Evolutionary conservation across 352 stramenopile species (phyloP), one percentile per base, ranked within the genome.

Genomic region (Phytophthora nicotianae): DNA sequence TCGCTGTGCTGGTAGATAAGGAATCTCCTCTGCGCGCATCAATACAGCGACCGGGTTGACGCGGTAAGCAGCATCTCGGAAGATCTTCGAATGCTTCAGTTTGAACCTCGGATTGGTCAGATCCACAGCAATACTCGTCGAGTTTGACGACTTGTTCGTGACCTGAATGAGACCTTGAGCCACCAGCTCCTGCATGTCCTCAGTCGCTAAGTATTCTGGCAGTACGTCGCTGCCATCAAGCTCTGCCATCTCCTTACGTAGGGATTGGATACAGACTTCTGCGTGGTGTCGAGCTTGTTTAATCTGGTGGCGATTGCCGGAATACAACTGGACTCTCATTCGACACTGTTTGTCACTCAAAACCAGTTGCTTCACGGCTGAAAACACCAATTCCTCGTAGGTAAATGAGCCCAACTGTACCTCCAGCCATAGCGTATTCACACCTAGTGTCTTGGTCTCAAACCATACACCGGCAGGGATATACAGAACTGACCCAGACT

Each of bases 391-490:
- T 0, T 78, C 58, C 5, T 53, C 49, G 7, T 72, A 73, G 1
- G 37, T 72, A 16, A 68, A 47, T 2, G 50, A 55, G 5, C 57
- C 57, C 14, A 90, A 16, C 14, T 79, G 66, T 14, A 88, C 59
- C 20, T 89, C 76, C 0, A 90, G 60, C 70, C 73, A 88, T 43
- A 79, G 33, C 10, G 61, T 33, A 10, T 61, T 56, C 4, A 52
- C 23, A 0, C 71, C 65, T 5, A 69, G 21, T 1, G 54, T 63
- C 32, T 81, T 62, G 0, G 51, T 50, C 21, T 68, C 45, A 37
- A 79, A 83, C 83, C 83, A 91, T 4, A 68, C 77, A 13, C 80
- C 80, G 0, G 54, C 61, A 17, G 83, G 77, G 4, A 89, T n/a
- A 56, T 90, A 90, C 0, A 77, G 24, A 0, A 91, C 69, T 0